Base-by-base conservation (phyloP, 2,329 filamentous ascomycete genomes). In the Fusarium oxysporum region DNA sequence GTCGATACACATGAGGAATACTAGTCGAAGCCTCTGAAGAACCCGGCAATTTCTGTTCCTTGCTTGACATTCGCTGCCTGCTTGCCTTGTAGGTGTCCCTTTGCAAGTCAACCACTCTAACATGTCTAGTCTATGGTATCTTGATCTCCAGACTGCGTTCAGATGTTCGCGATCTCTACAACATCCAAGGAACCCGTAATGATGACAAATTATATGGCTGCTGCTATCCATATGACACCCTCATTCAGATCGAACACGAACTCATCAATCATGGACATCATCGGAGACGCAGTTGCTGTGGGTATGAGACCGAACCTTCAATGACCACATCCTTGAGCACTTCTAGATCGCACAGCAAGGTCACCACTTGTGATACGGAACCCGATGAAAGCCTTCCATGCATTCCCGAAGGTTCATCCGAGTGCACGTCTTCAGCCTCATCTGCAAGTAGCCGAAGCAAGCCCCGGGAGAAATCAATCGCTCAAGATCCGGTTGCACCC, bases 231-330 rank as follows among this genome's bases (percentile, higher is more conserved):
- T 74, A 63, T 44, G 17, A 59, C 3, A 77, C 79, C 19, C 68
- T 83, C 30, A 62, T 76, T 8, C 73, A 77, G 7, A 77, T 73
- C 35, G 80, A 83, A 41, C 69, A 79, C 16, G 81, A 83, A 62
- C 81, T 83, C 35, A 54, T 77, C 1, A 33, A 77, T 28, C 80
- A 81, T 33, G 76, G 82, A 51, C 73, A 55, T 41, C 60, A 68
- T 21, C 60, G 43, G 30, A 70, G 68, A 19, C 59, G 47, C n/a
- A 61, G 47, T 14, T 28, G 30, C 25, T 50, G 38, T 21, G 73
- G 65, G 33, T 81, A 81, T 53, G 53, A 62, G 19, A 32, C 73
- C 6, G 53, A 68, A 5, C 37, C 70, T 16, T 73, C 74, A 23
- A 81, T 81, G 78, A 71, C 23, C 33, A 54, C 38, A 21, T 59